Base-by-base conservation (phyloP, 768 basidiomycete genomes). In the Trametes gibbosa region DNA sequence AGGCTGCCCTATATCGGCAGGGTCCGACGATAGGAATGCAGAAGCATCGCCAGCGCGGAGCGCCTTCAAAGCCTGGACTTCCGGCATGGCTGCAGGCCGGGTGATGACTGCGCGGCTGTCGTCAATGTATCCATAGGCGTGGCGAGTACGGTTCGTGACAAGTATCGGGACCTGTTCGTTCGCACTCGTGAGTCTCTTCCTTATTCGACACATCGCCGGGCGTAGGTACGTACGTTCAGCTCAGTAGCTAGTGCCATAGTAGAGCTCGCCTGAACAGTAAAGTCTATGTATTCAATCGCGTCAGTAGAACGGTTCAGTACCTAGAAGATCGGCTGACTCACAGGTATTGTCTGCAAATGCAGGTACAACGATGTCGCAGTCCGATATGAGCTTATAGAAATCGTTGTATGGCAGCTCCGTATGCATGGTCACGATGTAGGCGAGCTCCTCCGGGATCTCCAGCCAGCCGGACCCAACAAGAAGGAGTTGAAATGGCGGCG, bases 351-450 rank as follows among this genome's bases (percentile, higher is more conserved):
- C 69, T 5, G 67, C 70, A 51, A 79, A 77, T n/a, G 77, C 75
- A 3, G 76, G 74, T 4, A 79, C 62, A 40, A 76, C 75, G 43
- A 79, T 68, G 54, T 79, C 76, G 73, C 75, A 74, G 21, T 63
- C 41, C 17, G 68, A 68, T 69, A 79, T 74, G 29, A 76, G 58
- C 35, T 65, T 59, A 53, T 76, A 78, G 60, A 74, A 78, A 10
- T 76, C 72, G 17, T 65, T 48, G 63, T 78, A 78, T 42, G 68
- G 68, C 12, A 79, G 67, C 40, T 69, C 69, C 9, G 62, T 63
- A 40, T 73, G 71, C 24, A 76, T 62, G 49, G 65, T 65, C 14
- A 78, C 74, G n/a, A 79, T 63, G 50, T 77, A 68, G n/a, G 66
- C 61, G 17, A 79, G 68, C 53, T 70, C 72, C n/a, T 63, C 58